Evolutionary conservation across 2,329 filamentous ascomycete species (phyloP), one percentile per base, ranked within the genome.

Genomic region (Aspergillus tamarii): DNA sequence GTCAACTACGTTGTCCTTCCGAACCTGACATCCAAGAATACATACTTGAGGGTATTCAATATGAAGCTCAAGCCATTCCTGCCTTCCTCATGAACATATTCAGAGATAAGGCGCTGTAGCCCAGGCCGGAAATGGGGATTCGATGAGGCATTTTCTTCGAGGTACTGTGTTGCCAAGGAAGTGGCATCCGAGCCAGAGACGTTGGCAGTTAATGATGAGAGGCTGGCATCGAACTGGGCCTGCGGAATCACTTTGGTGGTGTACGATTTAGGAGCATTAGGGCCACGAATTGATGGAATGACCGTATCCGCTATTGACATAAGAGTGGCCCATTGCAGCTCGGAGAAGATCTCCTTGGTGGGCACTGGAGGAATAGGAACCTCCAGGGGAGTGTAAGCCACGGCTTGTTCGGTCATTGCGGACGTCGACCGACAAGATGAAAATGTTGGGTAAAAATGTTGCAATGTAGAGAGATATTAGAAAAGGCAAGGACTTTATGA

Each of bases 271-370:
- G 76, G 74, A 0, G 71, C 73, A 4, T 74, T 73, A 0, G 76
- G 74, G 3, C 80, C 78, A 43, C 77, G 79, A 63, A 88, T 78
- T 2, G 84, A 80, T 1, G 87, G 86, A 23, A 89, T 78, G 56
- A 88, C 76, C 1, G 86, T 81, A 65, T 89, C 87, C 10, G 84
- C 80, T 34, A 89, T 81, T 28, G 87, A 83, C 54, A 86, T 77
- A 3, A 89, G 76, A 0, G 84, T 87, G 34, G 77, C 80, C 87
- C 87, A 89, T 81, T 89, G 87, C 2, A 78, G 73, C 14, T 82
- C 74, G 2, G 82, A 84, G 67, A 88, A 81, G 56, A 85, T 78
- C 56, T 84, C 79, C 14, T 80, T 75, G 19, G 84, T 79, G 1
- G 76, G 71, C 3, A 81, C 75, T 1, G 84, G 82, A 30, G 84